Conservation (phyloP, 2,329 filamentous ascomycete species). For the Stenocarpella maydis region DNA sequence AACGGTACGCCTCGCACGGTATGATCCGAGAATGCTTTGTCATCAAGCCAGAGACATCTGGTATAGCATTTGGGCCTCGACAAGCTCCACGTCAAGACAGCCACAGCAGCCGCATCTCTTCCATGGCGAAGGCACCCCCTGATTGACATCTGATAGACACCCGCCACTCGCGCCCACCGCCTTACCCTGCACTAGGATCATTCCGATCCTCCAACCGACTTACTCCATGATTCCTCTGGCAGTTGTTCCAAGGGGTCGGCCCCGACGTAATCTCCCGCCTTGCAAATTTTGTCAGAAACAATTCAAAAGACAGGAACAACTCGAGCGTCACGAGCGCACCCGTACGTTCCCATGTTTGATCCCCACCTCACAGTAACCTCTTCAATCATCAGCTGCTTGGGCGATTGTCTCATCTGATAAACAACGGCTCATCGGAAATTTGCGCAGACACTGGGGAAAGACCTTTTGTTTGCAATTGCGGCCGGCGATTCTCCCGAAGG, state of each 20-base stretch:
- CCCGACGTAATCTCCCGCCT: not conserved
- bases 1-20: not conserved
- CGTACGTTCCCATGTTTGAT: not conserved
- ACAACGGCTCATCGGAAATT: not conserved
- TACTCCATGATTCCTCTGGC: not conserved
- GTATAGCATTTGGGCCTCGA: not conserved
- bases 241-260: not conserved
- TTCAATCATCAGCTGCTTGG: no score
- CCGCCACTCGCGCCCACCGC: not conserved
- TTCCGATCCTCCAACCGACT: not conserved
- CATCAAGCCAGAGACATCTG: not conserved
- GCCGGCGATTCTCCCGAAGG: not conserved
- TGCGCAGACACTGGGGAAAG: not conserved
- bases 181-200: not conserved
- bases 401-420: not conserved
- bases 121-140: not conserved
- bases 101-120: not conserved
- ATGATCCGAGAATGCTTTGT: not conserved
- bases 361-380: not conserved
- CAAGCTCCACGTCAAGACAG: not conserved
- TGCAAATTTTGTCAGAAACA: slow-evolving; percentile 6
- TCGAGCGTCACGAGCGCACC: slow-evolving; percentile 8
- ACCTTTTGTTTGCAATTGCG: not conserved
- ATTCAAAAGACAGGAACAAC: slow-evolving; percentile 5
- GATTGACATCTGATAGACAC: not conserved